Evolutionary conservation across 129 eudicot species (phyloP).

Genomic region (Rutidosis leptorrhynchoides): DNA sequence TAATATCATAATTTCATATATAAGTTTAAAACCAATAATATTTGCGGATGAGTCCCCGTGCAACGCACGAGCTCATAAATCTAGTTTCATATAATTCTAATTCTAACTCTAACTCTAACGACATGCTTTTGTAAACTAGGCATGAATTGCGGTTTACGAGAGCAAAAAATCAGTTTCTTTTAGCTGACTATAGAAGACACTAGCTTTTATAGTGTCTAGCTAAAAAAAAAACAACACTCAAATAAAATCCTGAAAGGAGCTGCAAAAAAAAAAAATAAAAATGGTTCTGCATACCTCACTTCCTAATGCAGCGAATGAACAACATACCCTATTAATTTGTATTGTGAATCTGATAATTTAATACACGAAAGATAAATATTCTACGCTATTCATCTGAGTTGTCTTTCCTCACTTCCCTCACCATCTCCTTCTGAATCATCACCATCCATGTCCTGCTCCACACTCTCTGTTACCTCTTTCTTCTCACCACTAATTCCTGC

Average conservation of each 20-base stretch:
- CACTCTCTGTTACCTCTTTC: conserved; percentile 30
- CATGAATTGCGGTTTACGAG: too few species aligned
- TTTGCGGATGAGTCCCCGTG: too few species aligned
- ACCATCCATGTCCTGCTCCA: conserved; percentile 34
- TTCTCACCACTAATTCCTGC: conserved; percentile 36
- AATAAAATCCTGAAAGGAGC: background rate
- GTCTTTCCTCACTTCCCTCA: conserved; percentile 27
- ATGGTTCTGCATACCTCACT: background rate
- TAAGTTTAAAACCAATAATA: too few species aligned
- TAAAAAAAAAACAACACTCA: background rate
- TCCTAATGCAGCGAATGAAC: background rate
- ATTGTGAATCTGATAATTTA: background rate
- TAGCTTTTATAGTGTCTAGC: background rate
- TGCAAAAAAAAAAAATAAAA: too few species aligned
- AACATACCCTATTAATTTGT: background rate
- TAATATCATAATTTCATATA: too few species aligned
- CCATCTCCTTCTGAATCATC: conserved; percentile 42
- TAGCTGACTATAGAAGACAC: too few species aligned
- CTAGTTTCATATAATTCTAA: too few species aligned
- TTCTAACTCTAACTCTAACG: too few species aligned
- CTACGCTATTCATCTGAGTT: conserved; percentile 15
- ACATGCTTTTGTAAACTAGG: too few species aligned
- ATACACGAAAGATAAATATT: background rate
- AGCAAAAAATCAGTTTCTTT: too few species aligned
- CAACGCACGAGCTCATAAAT: too few species aligned